Conservation (phyloP, 768 basidiomycete species). For the Mycena rosella region DNA sequence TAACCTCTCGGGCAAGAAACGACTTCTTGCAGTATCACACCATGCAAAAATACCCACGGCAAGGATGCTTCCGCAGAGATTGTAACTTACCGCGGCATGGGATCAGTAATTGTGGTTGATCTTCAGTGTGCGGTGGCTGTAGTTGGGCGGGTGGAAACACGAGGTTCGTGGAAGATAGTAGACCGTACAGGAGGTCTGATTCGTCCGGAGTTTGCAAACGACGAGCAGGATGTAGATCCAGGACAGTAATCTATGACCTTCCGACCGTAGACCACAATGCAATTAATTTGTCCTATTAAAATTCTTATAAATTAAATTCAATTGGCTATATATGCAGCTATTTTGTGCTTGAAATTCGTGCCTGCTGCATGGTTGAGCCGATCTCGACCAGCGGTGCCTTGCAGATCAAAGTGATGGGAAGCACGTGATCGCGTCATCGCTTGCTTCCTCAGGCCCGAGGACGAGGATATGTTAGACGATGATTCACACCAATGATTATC, state of each 20-base stretch:
- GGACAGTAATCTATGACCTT: too few species aligned
- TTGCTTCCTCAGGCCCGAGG: too few species aligned
- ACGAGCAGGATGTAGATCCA: neutral
- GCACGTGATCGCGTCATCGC: neutral
- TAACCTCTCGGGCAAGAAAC: neutral
- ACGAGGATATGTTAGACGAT: too few species aligned
- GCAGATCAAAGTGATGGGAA: neutral
- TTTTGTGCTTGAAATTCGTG: too few species aligned
- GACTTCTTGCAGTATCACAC: neutral
- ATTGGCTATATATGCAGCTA: neutral
- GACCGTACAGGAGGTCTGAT: conserved; percentile 17
- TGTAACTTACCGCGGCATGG: neutral
- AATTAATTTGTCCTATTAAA: too few species aligned
- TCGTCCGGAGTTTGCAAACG: neutral
- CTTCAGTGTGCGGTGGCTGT: conserved; percentile 14
- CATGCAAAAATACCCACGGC: conserved; percentile 7
- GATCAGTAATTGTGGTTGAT: neutral
- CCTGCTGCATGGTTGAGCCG: too few species aligned
- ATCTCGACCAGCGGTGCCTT: too few species aligned
- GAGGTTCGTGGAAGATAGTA: neutral
- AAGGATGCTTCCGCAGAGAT: conserved; percentile 6
- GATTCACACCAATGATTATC: too few species aligned
- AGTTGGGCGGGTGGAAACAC: neutral
- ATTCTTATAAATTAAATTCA: too few species aligned
- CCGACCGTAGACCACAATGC: too few species aligned